A percentile compares a stretch with the other conserved stretches of the same genome.
Conservation (phyloP, 2,329 filamentous ascomycete species). For the Cytospora paraplurivora region DNA sequence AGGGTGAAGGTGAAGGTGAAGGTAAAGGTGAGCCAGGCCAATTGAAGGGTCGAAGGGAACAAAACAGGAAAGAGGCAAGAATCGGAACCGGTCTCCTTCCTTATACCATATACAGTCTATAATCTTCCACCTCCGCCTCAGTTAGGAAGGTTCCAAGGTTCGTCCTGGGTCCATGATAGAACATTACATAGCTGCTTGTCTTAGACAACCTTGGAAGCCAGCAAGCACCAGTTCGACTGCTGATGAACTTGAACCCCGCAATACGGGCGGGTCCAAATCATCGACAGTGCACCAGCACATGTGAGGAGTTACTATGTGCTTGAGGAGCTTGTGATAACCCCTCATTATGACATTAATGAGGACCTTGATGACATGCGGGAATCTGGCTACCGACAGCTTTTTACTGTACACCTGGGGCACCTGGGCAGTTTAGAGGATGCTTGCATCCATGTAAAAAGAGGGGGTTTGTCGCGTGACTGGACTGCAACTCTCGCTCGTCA, state of each 20-base stretch:
- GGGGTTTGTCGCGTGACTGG: background rate
- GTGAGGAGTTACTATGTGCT: background rate
- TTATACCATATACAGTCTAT: background rate
- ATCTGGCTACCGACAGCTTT: slow-evolving; percentile 19
- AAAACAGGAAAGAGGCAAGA: background rate
- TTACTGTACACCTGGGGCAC: background rate
- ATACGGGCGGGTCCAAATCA: slow-evolving; percentile 11
- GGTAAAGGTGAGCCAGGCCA: background rate
- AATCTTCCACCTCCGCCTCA: slow-evolving; percentile 12
- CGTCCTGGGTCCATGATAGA: background rate
- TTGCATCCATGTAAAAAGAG: background rate
- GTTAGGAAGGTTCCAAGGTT: background rate
- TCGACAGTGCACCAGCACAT: background rate
- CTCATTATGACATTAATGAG: slow-evolving; percentile 23
- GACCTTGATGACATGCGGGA: slow-evolving; percentile 16
- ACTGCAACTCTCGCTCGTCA: background rate
- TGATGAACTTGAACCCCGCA: slow-evolving; percentile 18
- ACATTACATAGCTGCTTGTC: slow-evolving; percentile 9
- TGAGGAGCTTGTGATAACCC: slow-evolving; percentile 21
- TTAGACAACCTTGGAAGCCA: slow-evolving; percentile 16
- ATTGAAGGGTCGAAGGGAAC: background rate
- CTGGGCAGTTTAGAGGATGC: background rate
- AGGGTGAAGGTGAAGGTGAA: no score
- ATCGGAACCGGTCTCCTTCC: background rate
- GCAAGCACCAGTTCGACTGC: background rate